A percentile compares a stretch with the other conserved stretches of the same genome.
These are phyloP conservation scores for Kandelia obovata DNA, from an alignment of 345 rosid genomes.

Conservation along the genomic window DNA sequence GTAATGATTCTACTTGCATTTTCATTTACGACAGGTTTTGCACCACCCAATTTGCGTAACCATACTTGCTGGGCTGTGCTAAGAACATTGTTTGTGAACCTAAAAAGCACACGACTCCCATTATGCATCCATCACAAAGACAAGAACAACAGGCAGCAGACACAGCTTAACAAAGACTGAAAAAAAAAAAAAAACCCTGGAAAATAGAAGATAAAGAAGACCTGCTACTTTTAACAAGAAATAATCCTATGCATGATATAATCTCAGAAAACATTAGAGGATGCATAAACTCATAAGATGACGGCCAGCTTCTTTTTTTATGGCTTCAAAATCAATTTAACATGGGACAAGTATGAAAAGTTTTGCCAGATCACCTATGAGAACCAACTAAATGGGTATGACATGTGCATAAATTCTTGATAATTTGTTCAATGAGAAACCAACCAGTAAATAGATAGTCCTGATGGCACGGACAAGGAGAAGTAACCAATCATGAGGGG, in stretches of 20 bases:
- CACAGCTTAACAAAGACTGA: background rate
- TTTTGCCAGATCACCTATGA: background rate
- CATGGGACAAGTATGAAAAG: too few relatives aligned
- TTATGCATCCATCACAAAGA: conserved; percentile 4
- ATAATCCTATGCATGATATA: background rate
- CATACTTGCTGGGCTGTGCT: conserved; percentile 98
- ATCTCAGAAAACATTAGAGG: background rate
- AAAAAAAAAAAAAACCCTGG: background rate
- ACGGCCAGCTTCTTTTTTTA: background rate
- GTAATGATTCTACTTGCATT: conserved; percentile 81
- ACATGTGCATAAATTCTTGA: background rate
- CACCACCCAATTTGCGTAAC: conserved; percentile 95
- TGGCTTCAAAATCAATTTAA: background rate
- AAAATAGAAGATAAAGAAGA: background rate
- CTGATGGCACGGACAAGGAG: conserved; percentile 97
- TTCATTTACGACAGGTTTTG: conserved; percentile 73
- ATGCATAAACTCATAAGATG: background rate
- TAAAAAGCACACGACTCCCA: conserved; percentile 24
- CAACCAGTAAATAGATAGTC: conserved; percentile 91
- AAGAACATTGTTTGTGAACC: conserved; percentile 92
- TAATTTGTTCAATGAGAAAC: conserved; percentile 37
- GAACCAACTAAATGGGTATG: background rate
- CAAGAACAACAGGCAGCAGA: background rate
- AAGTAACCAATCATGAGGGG: conserved; percentile 99
- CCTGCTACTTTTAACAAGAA: background rate